Percentiles rank a stretch among this genome's conserved stretches.
Evolutionary conservation across 371 early-diverging fungal genomes (phyloP).

Genomic region (Circinella umbellata): DNA sequence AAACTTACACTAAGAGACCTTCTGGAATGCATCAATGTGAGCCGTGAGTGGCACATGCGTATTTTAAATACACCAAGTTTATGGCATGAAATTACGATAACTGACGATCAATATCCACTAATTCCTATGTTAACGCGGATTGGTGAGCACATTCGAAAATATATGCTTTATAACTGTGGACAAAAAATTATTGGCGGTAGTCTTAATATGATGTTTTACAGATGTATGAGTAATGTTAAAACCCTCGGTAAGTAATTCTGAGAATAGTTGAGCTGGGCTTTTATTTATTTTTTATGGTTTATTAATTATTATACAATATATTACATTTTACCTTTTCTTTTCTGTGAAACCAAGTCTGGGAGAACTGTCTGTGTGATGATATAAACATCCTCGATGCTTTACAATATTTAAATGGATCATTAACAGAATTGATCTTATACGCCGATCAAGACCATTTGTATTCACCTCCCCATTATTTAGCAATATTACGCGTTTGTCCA

Average conservation of each 20-base stretch:
- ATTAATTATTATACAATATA: background rate
- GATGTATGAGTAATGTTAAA: background rate
- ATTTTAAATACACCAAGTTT: background rate
- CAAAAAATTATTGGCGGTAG: background rate
- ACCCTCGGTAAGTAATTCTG: conserved; percentile 1
- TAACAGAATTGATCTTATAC: background rate
- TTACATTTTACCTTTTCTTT: too few relatives aligned
- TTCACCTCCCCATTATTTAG: background rate
- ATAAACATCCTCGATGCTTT: background rate
- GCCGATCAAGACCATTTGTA: background rate
- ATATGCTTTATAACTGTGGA: background rate
- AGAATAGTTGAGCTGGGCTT: background rate
- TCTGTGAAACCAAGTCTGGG: background rate
- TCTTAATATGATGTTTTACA: conserved; percentile 2
- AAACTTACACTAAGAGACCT: background rate
- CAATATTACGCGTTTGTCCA: background rate
- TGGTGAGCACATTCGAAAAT: background rate
- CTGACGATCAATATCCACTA: background rate
- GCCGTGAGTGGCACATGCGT: background rate
- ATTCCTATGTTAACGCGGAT: background rate
- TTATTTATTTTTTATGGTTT: background rate
- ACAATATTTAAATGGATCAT: background rate
- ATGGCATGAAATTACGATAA: conserved; percentile 4
- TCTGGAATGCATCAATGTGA: background rate
- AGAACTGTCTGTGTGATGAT: conserved; percentile 1